These are phyloP conservation scores for Suillus hirtellus DNA, from an alignment of 768 basidiomycete genomes.

Conservation along the genomic window DNA sequence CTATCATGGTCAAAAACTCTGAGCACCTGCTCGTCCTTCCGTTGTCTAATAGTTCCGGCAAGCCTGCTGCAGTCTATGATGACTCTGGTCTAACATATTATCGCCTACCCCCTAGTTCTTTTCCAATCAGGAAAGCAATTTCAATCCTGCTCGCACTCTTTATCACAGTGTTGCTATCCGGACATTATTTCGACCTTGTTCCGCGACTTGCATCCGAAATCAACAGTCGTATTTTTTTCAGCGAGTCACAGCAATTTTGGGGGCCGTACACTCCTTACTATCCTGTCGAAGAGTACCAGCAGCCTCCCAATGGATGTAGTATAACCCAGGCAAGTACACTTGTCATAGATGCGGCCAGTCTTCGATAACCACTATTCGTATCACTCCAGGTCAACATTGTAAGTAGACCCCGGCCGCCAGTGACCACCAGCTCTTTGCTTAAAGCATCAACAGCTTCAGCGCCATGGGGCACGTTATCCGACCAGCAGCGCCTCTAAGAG, in stretches of 20 bases:
- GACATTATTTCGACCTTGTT: background rate
- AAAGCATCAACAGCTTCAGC: constrained; percentile 55
- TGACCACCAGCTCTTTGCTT: background rate
- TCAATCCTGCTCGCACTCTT: background rate
- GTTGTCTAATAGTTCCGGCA: background rate
- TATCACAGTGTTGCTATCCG: background rate
- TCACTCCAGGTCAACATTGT: constrained; percentile 31
- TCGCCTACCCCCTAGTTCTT: background rate
- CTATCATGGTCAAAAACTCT: background rate
- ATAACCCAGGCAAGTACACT: constrained; percentile 1
- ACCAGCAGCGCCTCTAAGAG: constrained; percentile 46
- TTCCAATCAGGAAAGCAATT: background rate
- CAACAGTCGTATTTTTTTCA: background rate
- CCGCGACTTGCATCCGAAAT: background rate
- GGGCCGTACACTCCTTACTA: constrained; percentile 4
- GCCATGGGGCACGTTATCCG: constrained; percentile 81
- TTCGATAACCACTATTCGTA: background rate
- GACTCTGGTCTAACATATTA: no score
- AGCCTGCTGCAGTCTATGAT: background rate
- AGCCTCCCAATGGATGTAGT: background rate
- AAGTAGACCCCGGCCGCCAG: constrained; percentile 1
- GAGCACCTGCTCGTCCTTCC: background rate
- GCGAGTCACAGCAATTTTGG: background rate
- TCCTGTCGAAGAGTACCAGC: background rate
- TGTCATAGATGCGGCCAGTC: background rate